These are phyloP conservation scores for Tulasnella sp. DNA, from an alignment of 768 basidiomycete genomes.

Conservation along the genomic window DNA sequence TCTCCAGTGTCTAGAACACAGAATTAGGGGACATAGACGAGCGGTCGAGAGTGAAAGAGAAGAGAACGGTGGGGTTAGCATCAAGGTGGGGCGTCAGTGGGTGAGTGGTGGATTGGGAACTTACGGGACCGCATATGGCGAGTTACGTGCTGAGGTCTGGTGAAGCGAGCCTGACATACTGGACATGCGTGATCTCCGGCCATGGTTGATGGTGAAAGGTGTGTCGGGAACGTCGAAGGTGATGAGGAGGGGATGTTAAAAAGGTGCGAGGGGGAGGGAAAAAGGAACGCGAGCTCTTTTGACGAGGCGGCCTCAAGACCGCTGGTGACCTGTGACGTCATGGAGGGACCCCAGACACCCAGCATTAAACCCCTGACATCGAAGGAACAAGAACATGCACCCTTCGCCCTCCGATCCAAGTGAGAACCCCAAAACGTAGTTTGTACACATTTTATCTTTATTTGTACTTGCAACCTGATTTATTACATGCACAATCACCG, in stretches of 20 bases:
- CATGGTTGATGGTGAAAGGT: constrained; percentile 42
- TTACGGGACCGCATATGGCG: constrained; percentile 77
- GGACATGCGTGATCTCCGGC: constrained; percentile 83
- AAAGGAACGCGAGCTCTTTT: neutral
- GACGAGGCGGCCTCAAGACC: neutral
- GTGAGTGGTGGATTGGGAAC: neutral
- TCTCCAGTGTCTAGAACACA: constrained; percentile 68
- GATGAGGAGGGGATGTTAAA: neutral
- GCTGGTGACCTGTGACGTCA: constrained; percentile 2
- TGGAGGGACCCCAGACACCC: neutral
- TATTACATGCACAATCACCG: neutral
- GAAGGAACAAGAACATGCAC: neutral
- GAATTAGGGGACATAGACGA: neutral
- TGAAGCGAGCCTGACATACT: constrained; percentile 82
- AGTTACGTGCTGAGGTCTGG: constrained; percentile 84
- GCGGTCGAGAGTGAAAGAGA: constrained; percentile 11
- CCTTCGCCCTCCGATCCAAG: neutral
- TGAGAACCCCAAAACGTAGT: neutral
- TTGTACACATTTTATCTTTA: neutral
- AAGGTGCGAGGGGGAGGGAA: neutral
- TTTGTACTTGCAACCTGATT: neutral
- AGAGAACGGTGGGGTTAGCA: constrained; percentile 23
- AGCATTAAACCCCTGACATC: neutral
- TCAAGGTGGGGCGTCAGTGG: constrained; percentile 14
- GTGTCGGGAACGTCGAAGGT: neutral